phyloP scores from a whole-genome alignment of 2,329 filamentous ascomycete species.

The Paramyrothecium sp. region DNA sequence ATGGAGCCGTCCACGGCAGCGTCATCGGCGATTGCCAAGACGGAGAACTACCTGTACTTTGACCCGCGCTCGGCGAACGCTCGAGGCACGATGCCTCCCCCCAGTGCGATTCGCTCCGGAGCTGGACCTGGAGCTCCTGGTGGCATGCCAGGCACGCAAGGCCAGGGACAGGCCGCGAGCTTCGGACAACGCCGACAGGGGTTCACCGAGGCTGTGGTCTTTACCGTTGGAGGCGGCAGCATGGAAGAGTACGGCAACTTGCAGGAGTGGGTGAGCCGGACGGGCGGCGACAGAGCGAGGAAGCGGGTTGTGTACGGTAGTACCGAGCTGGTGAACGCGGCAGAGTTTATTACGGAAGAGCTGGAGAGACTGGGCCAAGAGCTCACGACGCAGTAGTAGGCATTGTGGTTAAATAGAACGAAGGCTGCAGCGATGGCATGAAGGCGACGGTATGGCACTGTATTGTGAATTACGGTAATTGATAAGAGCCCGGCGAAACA shows the following conservation, averaged over 20 bases:
- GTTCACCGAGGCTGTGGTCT: slow-evolving; percentile 89
- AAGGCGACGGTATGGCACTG: not conserved
- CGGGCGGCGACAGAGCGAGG: slow-evolving; percentile 63
- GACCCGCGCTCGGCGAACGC: slow-evolving; percentile 93
- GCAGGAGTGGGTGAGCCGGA: slow-evolving; percentile 90
- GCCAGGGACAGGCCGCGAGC: slow-evolving; percentile 69
- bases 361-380: slow-evolving; percentile 62
- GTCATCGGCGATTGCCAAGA: slow-evolving; percentile 91
- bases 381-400: slow-evolving; percentile 32
- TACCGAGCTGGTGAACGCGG: slow-evolving; percentile 75
- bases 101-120: slow-evolving; percentile 56
- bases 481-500: too few relatives aligned
- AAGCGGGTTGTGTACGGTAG: slow-evolving; percentile 92
- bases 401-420: slow-evolving; percentile 12
- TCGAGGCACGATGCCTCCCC: slow-evolving; percentile 84
- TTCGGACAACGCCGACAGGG: slow-evolving; percentile 91
- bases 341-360: slow-evolving; percentile 64
- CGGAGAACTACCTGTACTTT: slow-evolving; percentile 95
- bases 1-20: slow-evolving; percentile 94
- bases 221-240: slow-evolving; percentile 90
- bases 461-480: too few relatives aligned
- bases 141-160: slow-evolving; percentile 48
- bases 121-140: slow-evolving; percentile 41
- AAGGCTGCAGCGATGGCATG: not conserved
- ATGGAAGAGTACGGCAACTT: slow-evolving; percentile 99